phyloP scores from a whole-genome alignment of 2,329 filamentous ascomycete species.

The Madurella fahalii region DNA sequence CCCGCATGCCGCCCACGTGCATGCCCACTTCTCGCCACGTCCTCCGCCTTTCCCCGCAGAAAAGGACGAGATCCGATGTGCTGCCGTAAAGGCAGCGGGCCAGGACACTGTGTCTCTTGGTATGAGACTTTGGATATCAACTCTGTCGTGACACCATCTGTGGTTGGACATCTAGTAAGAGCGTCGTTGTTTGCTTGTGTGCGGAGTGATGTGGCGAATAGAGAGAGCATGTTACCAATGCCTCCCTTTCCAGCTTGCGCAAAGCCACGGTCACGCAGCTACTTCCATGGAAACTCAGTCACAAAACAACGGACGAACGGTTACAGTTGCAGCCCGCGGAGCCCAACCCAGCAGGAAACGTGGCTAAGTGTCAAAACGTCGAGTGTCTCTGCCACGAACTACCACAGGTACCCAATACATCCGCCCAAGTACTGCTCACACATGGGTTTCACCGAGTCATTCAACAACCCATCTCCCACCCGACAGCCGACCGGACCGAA shows the following conservation, averaged over 20 bases:
- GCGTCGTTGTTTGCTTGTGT: no score
- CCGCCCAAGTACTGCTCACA: neutral
- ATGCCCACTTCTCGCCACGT: neutral
- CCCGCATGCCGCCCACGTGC: neutral
- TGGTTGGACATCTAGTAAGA: no score
- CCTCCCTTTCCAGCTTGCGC: no score
- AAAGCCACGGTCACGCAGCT: no score
- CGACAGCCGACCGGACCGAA: neutral
- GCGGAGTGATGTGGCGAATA: no score
- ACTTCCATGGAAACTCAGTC: neutral
- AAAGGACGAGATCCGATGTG: neutral
- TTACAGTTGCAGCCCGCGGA: neutral
- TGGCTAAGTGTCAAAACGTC: neutral
- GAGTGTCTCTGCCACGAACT: neutral
- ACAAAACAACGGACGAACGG: conserved; percentile 2
- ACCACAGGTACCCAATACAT: neutral
- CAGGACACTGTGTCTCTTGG: no score
- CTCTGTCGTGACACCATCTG: no score
- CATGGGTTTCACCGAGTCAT: neutral
- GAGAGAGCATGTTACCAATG: no score
- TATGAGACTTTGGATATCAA: no score
- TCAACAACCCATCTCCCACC: neutral
- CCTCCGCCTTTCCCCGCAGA: neutral
- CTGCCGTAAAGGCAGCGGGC: neutral
- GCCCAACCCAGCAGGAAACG: neutral